Percentiles rank a stretch among this genome's conserved stretches.
Evolutionary conservation across 73 alveolate species (phyloP).

Genomic region (Stentor coeruleus): DNA sequence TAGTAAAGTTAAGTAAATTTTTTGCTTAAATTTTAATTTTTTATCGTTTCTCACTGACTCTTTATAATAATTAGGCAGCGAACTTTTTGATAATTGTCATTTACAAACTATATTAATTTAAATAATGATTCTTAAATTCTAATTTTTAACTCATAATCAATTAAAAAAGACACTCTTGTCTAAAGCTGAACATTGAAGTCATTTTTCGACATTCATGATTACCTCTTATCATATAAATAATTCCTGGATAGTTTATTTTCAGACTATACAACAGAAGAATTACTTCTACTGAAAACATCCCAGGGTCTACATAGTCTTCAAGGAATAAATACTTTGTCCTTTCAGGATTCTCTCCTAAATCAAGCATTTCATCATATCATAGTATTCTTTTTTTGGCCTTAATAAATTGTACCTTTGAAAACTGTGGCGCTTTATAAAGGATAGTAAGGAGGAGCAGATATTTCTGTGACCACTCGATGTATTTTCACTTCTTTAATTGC

Average conservation of each 20-base stretch:
- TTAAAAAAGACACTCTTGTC: slow-evolving; percentile 48
- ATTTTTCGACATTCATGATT: slow-evolving; percentile 39
- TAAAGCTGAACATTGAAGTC: slow-evolving; percentile 41
- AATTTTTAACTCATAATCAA: no score
- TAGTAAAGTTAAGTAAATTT: no score
- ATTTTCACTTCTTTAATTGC: no score
- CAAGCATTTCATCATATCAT: no score
- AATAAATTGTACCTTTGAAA: background rate
- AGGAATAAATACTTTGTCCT: slow-evolving; percentile 44
- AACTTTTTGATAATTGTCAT: no score
- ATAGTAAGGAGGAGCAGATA: background rate
- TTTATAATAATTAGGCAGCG: no score
- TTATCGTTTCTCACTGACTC: no score
- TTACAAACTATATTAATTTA: no score
- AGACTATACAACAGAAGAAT: slow-evolving; percentile 35
- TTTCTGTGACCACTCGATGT: background rate
- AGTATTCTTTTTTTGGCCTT: background rate
- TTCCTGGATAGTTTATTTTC: slow-evolving; percentile 31
- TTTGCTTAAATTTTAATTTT: no score
- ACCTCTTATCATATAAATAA: slow-evolving; percentile 37
- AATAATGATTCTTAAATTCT: no score
- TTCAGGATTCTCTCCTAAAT: slow-evolving; percentile 32
- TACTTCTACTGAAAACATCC: slow-evolving; percentile 45
- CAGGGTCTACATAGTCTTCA: slow-evolving; percentile 54
- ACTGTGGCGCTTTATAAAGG: background rate